Evolutionary conservation across 805 yeast species (phyloP).

Genomic region (Ogataea minuta): DNA sequence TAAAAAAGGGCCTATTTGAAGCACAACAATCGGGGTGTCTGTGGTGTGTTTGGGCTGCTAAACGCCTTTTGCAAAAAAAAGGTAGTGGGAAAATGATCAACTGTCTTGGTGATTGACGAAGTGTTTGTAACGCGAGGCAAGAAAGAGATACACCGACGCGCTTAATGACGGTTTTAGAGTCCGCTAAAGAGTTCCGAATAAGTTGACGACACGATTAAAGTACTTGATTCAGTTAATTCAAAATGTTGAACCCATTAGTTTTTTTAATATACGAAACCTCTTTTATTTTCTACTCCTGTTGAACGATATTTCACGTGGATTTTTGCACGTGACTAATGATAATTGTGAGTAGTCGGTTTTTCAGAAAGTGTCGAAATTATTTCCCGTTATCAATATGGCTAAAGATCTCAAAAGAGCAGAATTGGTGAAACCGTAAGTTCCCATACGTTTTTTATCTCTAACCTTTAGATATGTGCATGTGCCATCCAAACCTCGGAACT

Average conservation of each 20-base stretch:
- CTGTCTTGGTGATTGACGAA: slow-evolving; percentile 1
- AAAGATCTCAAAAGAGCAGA: slow-evolving; percentile 33
- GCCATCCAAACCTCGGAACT: slow-evolving; percentile 45
- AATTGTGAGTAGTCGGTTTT: not conserved
- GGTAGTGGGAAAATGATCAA: slow-evolving; percentile 6
- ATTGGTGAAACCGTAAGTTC: slow-evolving; percentile 28
- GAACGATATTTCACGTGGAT: not conserved
- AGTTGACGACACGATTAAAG: not conserved
- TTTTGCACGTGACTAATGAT: not conserved
- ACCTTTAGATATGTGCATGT: slow-evolving; percentile 42
- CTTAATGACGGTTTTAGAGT: not conserved
- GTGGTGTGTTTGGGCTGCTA: not conserved
- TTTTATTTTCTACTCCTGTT: not conserved
- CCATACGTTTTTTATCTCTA: not conserved
- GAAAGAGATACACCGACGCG: not conserved
- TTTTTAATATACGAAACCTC: slow-evolving; percentile 9
- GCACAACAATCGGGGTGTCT: not conserved
- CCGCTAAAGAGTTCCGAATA: not conserved
- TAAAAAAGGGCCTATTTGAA: no score
- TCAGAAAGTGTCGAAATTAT: slow-evolving; percentile 1
- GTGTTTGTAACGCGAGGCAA: slow-evolving; percentile 1
- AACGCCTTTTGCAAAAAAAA: slow-evolving; percentile 2
- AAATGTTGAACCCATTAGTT: slow-evolving; percentile 10
- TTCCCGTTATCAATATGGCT: slow-evolving; percentile 15
- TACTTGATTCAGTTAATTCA: slow-evolving; percentile 2